Conservation (phyloP, 495 filamentous ascomycete species). For the Viridothelium virens region DNA sequence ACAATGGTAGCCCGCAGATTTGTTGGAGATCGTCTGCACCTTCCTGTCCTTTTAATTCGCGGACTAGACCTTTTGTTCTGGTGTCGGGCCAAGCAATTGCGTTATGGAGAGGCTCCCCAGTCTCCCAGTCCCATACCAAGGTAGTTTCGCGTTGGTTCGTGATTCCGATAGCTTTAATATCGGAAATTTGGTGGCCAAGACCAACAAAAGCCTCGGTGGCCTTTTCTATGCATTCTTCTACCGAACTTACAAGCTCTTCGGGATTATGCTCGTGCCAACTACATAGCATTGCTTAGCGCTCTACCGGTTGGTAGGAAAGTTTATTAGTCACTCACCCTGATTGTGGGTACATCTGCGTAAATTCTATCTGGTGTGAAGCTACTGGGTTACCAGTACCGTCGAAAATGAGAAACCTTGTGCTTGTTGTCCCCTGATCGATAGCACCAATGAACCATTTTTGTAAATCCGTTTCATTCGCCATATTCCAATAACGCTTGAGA, state of each 20-base stretch:
- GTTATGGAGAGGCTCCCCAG: conserved; percentile 75
- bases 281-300: conserved; percentile 18
- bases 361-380: conserved; percentile 82
- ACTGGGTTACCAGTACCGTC: conserved; percentile 68
- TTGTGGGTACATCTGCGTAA: conserved; percentile 75
- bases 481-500: background rate
- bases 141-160: conserved; percentile 91
- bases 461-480: background rate
- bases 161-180: conserved; percentile 79
- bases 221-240: conserved; percentile 73
- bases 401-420: conserved; percentile 85
- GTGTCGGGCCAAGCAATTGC: conserved; percentile 93
- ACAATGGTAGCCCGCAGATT: conserved; percentile 78
- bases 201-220: conserved; percentile 65
- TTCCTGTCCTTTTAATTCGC: conserved; percentile 58
- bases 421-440: conserved; percentile 88
- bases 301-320: conserved; percentile 10
- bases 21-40: conserved; percentile 61
- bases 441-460: conserved; percentile 49
- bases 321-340: conserved; percentile 59
- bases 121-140: conserved; percentile 77
- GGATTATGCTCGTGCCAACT: conserved; percentile 95
- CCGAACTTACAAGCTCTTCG: conserved; percentile 65
- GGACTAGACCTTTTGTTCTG: conserved; percentile 66
- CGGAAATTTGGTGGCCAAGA: conserved; percentile 57